Evolutionary conservation across 768 basidiomycete species (phyloP), one percentile per base, ranked within the genome.

Genomic region (Mycena indigotica): DNA sequence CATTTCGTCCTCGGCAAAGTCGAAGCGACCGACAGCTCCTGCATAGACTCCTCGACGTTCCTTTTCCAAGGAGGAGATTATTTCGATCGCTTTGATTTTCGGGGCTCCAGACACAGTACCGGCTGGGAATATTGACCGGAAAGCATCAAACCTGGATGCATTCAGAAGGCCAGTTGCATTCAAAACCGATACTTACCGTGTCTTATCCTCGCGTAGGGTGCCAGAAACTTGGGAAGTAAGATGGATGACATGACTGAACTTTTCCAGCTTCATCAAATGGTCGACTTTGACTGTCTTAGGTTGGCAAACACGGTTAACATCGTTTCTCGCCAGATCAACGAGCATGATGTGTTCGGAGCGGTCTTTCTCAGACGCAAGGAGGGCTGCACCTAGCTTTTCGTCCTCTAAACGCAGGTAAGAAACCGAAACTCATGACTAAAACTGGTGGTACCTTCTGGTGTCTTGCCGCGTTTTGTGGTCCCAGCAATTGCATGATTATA

Each of bases 331-430:
- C 56, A 99, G 83, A 73, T 99, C 97, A 55, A 98, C 93, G 56
- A 99, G 86, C 97, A 98, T 98, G 71, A 98, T 94, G 70, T 99
- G 96, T 70, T 99, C 97, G 39, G 97, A 95, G 28, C 93, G 83
- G 69, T 99, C 97, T 72, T 99, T 99, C 65, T 92, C 91, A 0
- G 94, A 97, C 23, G 84, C 80, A 28, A 87, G 74, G 15, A 99
- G 80, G 30, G 85, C 83, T 16, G 84, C 80, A 8, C 89, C 89
- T 5, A 98, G 77, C 58, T 77, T 75, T 56, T 84, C 84, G 70
- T 99, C 97, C 89, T 99, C 97, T 98, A 23, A 46, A 25, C 51
- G 21, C 40, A 65, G 26, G 64, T 46, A 30, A 44, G 56, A 62
- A 50, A 41, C n/a, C n/a, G 28, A 52, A 55, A 29, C 19, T 51